Evolutionary conservation across 176 grass and related monocot genomes (phyloP).

Genomic region (Bothriochloa decipiens): DNA sequence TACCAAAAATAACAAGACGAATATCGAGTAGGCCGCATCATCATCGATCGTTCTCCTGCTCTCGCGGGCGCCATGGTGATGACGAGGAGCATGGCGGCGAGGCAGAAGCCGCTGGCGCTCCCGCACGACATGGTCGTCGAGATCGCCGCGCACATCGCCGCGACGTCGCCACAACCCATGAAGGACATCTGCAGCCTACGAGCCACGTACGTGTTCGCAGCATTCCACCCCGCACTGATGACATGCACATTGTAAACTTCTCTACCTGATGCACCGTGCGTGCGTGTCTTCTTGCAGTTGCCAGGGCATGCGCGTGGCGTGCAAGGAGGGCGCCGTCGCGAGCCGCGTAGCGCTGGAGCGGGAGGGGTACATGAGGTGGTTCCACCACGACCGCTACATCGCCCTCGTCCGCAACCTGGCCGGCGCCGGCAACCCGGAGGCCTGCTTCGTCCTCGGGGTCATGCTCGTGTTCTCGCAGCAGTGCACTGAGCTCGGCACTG

Average conservation of each 20-base stretch:
- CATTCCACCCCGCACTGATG: no score
- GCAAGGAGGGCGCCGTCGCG: background rate
- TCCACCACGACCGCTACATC: background rate
- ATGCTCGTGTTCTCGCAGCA: background rate
- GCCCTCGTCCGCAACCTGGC: constrained; percentile 24
- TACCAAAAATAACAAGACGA: no score
- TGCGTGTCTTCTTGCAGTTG: background rate
- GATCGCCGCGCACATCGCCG: background rate
- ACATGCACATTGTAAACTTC: no score
- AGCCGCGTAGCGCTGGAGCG: constrained; percentile 22
- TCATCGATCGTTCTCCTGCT: background rate
- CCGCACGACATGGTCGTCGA: constrained; percentile 6
- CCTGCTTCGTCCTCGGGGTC: constrained; percentile 22
- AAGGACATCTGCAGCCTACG: constrained; percentile 29
- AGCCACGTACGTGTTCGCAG: background rate
- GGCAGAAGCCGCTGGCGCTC: background rate
- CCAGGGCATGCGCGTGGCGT: background rate
- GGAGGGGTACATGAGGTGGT: constrained; percentile 29
- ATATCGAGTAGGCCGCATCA: background rate
- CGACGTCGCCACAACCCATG: background rate
- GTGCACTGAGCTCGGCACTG: background rate
- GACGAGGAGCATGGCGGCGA: background rate
- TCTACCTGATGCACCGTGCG: no score
- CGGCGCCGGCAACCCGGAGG: constrained; percentile 19
- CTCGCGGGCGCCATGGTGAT: background rate